Conservation (phyloP, 371 early-diverging fungal genomes). For the Mucor indicus region DNA sequence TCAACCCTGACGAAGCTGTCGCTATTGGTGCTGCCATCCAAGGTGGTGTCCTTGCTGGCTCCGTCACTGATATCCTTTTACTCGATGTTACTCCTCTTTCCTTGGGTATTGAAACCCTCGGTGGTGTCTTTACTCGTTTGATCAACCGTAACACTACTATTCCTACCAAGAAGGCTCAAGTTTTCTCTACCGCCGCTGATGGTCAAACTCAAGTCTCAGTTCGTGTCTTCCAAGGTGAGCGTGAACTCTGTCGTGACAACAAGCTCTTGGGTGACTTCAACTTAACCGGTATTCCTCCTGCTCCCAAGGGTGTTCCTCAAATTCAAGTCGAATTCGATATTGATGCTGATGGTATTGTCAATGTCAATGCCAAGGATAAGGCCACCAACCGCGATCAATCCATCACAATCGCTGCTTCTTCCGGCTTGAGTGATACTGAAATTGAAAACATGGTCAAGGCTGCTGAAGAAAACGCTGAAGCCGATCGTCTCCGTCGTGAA, state of each 20-base stretch:
- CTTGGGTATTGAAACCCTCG: slow-evolving; percentile 92
- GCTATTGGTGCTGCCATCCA: slow-evolving; percentile 95
- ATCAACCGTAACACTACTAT: slow-evolving; percentile 97
- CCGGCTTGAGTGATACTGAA: slow-evolving; percentile 87
- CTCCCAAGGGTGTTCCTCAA: slow-evolving; percentile 85
- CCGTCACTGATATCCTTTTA: slow-evolving; percentile 85
- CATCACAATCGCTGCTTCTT: slow-evolving; percentile 90
- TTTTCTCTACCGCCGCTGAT: slow-evolving; percentile 97
- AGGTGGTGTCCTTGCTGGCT: slow-evolving; percentile 91
- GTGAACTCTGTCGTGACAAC: slow-evolving; percentile 92
- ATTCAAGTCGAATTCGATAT: slow-evolving; percentile 92
- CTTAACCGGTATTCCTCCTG: slow-evolving; percentile 76
- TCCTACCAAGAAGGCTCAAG: slow-evolving; percentile 95
- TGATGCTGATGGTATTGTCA: slow-evolving; percentile 96
- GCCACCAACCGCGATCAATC: slow-evolving; percentile 87
- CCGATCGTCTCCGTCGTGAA: slow-evolving; percentile 82
- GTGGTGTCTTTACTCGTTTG: slow-evolving; percentile 94
- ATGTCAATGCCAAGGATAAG: slow-evolving; percentile 93
- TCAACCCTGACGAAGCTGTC: slow-evolving; percentile 98
- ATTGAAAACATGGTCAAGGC: slow-evolving; percentile 89
- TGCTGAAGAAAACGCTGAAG: slow-evolving; percentile 81
- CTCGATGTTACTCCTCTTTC: slow-evolving; percentile 97
- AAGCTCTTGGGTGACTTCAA: slow-evolving; percentile 94
- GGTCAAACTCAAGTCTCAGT: slow-evolving; percentile 95
- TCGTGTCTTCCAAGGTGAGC: slow-evolving; percentile 97